Base-by-base conservation (phyloP, 2,329 filamentous ascomycete genomes). In the Penicillium palitans region DNA sequence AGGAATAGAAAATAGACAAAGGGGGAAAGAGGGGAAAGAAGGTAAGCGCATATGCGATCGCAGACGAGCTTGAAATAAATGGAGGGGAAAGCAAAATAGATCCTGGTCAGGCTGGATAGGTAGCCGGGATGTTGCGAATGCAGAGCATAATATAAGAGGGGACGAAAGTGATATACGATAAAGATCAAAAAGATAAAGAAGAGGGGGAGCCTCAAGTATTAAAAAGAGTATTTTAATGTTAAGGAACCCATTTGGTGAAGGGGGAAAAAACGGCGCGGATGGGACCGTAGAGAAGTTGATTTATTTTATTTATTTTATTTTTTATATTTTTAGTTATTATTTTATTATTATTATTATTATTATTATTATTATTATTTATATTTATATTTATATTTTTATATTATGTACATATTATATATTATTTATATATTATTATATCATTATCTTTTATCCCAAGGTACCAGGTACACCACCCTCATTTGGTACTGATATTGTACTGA, bases 181-280 rank as follows among this genome's bases (percentile, higher is more conserved):
- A 44, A 60, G 52, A 55, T 25, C 17, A 35, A 40, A 21, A n/a
- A 46, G 51, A 55, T 55, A 41, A 40, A 57, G 49, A 50, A 52
- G 47, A 44, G 56, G 52, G 51, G 57, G 45, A 55, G 55, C 27
- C 57, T 60, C 57, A 60, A 61, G 55, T 55, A 47, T 52, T 46
- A 46, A 37, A 45, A 40, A 29, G 35, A 51, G 52, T 50, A 56
- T 27, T 27, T 39, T 44, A 49, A 45, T 44, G 10, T 46, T 15
- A 33, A 44, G 21, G 21, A 27, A n/a, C 42, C 29, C 19, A 33
- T 48, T 33, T 47, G 9, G 41, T 35, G 46, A 35, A 56, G 42
- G 44, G 42, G 53, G 21, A 44, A 59, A 64, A 64, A 66, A 68
- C 64, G 63, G 66, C 58, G 62, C 55, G 60, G 60, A 66, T 59